Evolutionary conservation across 352 stramenopile species (phyloP).

Genomic region (Aphanomyces euteiches): DNA sequence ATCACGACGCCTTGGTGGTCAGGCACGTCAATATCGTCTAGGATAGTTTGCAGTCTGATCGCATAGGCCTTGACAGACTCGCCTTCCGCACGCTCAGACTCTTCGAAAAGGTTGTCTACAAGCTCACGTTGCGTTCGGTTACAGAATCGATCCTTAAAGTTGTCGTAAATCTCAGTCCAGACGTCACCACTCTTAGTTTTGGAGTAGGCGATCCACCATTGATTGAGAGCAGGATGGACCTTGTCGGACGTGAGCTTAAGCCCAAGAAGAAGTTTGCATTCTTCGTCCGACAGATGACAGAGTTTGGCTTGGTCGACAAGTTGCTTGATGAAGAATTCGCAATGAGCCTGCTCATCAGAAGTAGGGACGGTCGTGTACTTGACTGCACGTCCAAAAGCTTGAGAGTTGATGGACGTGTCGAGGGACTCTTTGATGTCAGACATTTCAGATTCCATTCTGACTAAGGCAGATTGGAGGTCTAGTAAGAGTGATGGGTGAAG

Average conservation of each 20-base stretch:
- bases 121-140: background rate
- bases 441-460: too few species aligned
- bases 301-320: background rate
- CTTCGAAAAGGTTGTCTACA: background rate
- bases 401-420: background rate
- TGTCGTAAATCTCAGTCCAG: slow-evolving; percentile 1
- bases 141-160: slow-evolving; percentile 12
- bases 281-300: background rate
- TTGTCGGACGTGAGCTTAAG: background rate
- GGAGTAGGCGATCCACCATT: slow-evolving; percentile 4
- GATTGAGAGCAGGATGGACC: background rate
- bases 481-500: too few species aligned
- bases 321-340: slow-evolving; percentile 7
- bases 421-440: too few species aligned
- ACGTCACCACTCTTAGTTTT: background rate
- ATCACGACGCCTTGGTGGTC: slow-evolving; percentile 1
- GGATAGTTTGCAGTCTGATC: background rate
- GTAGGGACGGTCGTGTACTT: background rate
- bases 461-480: too few species aligned
- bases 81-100: background rate
- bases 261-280: slow-evolving; percentile 1
- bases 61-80: background rate
- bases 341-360: background rate
- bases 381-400: background rate
- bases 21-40: background rate